phyloP scores from a whole-genome alignment of 2,329 filamentous ascomycete species.

The Nigrospora sphaerica region DNA sequence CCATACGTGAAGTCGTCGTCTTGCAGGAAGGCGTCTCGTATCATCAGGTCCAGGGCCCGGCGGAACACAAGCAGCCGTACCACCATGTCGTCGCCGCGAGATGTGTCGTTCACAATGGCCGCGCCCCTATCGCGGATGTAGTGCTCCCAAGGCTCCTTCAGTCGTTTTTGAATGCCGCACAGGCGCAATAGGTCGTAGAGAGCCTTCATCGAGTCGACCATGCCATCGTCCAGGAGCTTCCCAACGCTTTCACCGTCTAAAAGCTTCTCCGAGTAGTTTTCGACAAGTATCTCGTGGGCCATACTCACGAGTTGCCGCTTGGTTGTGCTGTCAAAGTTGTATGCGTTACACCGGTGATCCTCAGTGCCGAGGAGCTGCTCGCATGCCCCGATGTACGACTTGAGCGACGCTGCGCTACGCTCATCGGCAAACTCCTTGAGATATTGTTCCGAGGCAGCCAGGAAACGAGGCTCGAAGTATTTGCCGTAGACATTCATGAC shows the following conservation, averaged over 20 bases:
- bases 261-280: slow-evolving; percentile 58
- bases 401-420: slow-evolving; percentile 56
- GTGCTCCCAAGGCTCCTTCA: slow-evolving; percentile 67
- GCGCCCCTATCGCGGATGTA: slow-evolving; percentile 75
- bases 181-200: slow-evolving; percentile 74
- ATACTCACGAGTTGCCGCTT: slow-evolving; percentile 67
- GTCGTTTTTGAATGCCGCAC: slow-evolving; percentile 59
- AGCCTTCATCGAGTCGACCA: slow-evolving; percentile 62
- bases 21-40: slow-evolving; percentile 67
- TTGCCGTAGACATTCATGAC: slow-evolving; percentile 75
- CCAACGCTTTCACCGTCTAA: slow-evolving; percentile 61
- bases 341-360: slow-evolving; percentile 68
- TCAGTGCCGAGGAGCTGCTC: slow-evolving; percentile 65
- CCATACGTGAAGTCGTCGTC: slow-evolving; percentile 72
- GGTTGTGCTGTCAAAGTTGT: slow-evolving; percentile 77
- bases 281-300: slow-evolving; percentile 67
- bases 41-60: slow-evolving; percentile 67
- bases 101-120: slow-evolving; percentile 71
- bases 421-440: slow-evolving; percentile 63
- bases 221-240: slow-evolving; percentile 64
- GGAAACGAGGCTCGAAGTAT: slow-evolving; percentile 70
- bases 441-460: slow-evolving; percentile 60
- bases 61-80: slow-evolving; percentile 75
- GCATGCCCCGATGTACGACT: slow-evolving; percentile 68
- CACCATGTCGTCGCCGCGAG: slow-evolving; percentile 79